Evolutionary conservation across 2,329 filamentous ascomycete genomes (phyloP), one percentile per base, ranked within the genome.

Genomic region (Talaromyces sp.): DNA sequence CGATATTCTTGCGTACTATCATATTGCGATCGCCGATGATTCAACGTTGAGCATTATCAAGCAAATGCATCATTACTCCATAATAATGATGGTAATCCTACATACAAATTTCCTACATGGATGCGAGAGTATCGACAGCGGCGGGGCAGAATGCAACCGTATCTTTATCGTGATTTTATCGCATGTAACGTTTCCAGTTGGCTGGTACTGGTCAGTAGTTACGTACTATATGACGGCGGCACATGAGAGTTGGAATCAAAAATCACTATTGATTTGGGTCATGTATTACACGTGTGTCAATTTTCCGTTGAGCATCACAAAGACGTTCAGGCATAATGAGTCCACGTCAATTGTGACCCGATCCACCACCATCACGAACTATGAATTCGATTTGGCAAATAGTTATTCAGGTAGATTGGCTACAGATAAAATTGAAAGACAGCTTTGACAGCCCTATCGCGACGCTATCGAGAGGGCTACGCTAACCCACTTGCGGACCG

Each of bases 61-160:
- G 9, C 2, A 35, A 21, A 52, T 35, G 50, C 31, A 37, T 31
- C 50, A 21, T 35, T 21, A 37, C 50, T 35, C 50, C 50, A 37
- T 54, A 35, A 54, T 35, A 28, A 28, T 23, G 2, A 37, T 3
- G 37, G 31, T 35, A 35, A 35, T 37, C 28, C 25, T 14, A 48
- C 44, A 28, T 54, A 14, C 18, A 35, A 28, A 23, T 28, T 28
- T 33, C 33, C 52, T 37, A 21, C 52, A 21, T 54, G 28, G 52
- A 33, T 37, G 52, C n/a, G 18, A 55, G 21, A 55, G 50, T 35
- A 23, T 40, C 14, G 23, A 40, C 21, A n/a, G 11, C 33, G 14
- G 54, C 54, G 54, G 54, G 54, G 54, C 33, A 42, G 54, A 57
- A 57, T 57, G 54, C 54, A 57, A 57, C 54, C 54, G 54, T 57